Evolutionary conservation across 176 grass and related monocot species (phyloP).

Genomic region (Ananas comosus): DNA sequence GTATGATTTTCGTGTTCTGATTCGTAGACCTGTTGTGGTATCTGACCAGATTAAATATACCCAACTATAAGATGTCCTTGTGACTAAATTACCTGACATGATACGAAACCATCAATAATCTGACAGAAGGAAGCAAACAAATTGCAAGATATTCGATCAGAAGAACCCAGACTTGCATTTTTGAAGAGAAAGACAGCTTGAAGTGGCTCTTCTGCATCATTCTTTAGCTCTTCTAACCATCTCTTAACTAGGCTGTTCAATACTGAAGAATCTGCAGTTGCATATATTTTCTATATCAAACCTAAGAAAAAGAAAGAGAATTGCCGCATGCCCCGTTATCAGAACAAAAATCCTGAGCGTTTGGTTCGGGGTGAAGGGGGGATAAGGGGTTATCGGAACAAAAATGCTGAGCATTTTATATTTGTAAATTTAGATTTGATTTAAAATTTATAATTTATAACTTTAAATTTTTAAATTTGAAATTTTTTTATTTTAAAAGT

Average conservation of each 20-base stretch:
- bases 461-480: too few relatives aligned
- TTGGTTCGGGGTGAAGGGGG: too few relatives aligned
- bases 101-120: slow-evolving; percentile 65
- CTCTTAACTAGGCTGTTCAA: slow-evolving; percentile 70
- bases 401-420: too few relatives aligned
- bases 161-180: slow-evolving; percentile 43
- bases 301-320: not conserved
- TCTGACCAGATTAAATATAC: not conserved
- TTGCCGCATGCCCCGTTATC: not conserved
- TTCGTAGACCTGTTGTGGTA: not conserved
- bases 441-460: too few relatives aligned
- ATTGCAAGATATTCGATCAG: slow-evolving; percentile 62
- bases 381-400: too few relatives aligned
- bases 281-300: slow-evolving; percentile 18
- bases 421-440: too few relatives aligned
- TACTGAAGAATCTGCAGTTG: slow-evolving; percentile 45
- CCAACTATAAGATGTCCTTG: not conserved
- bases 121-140: slow-evolving; percentile 48
- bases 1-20: not conserved
- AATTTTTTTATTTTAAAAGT: too few relatives aligned
- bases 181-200: slow-evolving; percentile 70
- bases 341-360: not conserved
- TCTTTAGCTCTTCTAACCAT: slow-evolving; percentile 84
- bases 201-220: slow-evolving; percentile 51
- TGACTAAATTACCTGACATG: slow-evolving; percentile 53